These are phyloP conservation scores for Scalesia atractyloides DNA, from an alignment of 129 eudicot genomes.

Conservation along the genomic window DNA sequence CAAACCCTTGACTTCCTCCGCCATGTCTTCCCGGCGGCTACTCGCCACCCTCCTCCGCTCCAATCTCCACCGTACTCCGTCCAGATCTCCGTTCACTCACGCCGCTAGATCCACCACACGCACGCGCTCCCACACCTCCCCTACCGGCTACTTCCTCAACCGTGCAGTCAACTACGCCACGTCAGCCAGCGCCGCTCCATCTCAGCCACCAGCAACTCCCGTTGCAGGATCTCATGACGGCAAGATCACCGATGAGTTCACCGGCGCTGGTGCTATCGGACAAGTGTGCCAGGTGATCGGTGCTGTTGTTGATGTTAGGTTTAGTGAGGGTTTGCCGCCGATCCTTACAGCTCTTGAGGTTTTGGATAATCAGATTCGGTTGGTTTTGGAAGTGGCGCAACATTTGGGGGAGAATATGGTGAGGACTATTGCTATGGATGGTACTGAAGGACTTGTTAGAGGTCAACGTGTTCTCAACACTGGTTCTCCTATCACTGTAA, in stretches of 20 bases:
- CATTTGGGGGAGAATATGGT: conserved; percentile 93
- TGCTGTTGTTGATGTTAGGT: conserved; percentile 93
- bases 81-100: conserved; percentile 25
- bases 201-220: conserved; percentile 21
- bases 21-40: conserved; percentile 36
- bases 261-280: conserved; percentile 47
- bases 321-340: conserved; percentile 86
- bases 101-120: conserved; percentile 19
- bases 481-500: too few species aligned
- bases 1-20: conserved; percentile 20
- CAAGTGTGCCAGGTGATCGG: conserved; percentile 95
- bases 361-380: conserved; percentile 60
- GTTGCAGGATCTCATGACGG: conserved; percentile 29
- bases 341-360: conserved; percentile 92
- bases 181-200: conserved; percentile 24
- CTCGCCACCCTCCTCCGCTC: conserved; percentile 39
- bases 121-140: conserved; percentile 12
- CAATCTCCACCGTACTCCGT: conserved; percentile 30
- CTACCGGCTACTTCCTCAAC: conserved; percentile 33
- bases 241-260: conserved; percentile 50
- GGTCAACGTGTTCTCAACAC: conserved; percentile 92
- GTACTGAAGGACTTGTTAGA: conserved; percentile 90
- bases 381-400: conserved; percentile 90
- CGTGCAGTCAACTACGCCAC: conserved; percentile 30
- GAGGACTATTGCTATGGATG: conserved; percentile 98